Percentiles rank a stretch among this genome's conserved stretches.
These are phyloP conservation scores for Tanacetum coccineum DNA, from an alignment of 129 eudicot genomes.

Conservation along the genomic window DNA sequence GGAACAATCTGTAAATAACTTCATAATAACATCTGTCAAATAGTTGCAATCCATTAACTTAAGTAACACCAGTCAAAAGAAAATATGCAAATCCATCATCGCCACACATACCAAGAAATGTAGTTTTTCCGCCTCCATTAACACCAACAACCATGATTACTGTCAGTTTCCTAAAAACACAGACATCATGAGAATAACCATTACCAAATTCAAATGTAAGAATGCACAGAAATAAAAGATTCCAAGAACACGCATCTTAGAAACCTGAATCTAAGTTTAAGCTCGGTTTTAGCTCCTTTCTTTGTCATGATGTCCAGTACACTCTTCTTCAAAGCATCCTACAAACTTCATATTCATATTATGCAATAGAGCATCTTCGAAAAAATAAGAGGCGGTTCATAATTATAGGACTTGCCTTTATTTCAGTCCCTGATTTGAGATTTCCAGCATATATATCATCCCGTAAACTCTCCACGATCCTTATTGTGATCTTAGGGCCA, in stretches of 20 bases:
- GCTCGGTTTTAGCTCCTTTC: slow-evolving; percentile 82
- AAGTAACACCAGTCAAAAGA: not conserved
- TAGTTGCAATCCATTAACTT: not conserved
- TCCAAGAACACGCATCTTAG: slow-evolving; percentile 13
- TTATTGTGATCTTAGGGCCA: slow-evolving; percentile 95
- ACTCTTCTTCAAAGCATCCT: slow-evolving; percentile 89
- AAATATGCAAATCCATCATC: not conserved
- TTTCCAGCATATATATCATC: slow-evolving; percentile 93
- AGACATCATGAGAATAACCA: slow-evolving; percentile 6
- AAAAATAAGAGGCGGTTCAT: slow-evolving; percentile 1
- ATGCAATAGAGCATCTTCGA: not conserved
- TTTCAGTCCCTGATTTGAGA: slow-evolving; percentile 88
- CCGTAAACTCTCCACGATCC: slow-evolving; percentile 90
- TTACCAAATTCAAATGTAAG: slow-evolving; percentile 16
- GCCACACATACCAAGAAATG: slow-evolving; percentile 79
- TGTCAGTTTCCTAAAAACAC: slow-evolving; percentile 66
- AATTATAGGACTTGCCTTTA: slow-evolving; percentile 53
- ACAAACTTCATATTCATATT: slow-evolving; percentile 7
- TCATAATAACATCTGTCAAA: not conserved
- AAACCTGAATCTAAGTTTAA: slow-evolving; percentile 82
- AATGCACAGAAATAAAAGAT: slow-evolving; percentile 13
- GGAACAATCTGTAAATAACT: not conserved
- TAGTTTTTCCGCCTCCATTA: slow-evolving; percentile 98
- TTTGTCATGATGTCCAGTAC: slow-evolving; percentile 69
- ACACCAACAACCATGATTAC: slow-evolving; percentile 97